Percentiles rank a stretch among this genome's conserved stretches.
Conservation (phyloP, 208 protist species). For the Acanthamoeba healyi region DNA sequence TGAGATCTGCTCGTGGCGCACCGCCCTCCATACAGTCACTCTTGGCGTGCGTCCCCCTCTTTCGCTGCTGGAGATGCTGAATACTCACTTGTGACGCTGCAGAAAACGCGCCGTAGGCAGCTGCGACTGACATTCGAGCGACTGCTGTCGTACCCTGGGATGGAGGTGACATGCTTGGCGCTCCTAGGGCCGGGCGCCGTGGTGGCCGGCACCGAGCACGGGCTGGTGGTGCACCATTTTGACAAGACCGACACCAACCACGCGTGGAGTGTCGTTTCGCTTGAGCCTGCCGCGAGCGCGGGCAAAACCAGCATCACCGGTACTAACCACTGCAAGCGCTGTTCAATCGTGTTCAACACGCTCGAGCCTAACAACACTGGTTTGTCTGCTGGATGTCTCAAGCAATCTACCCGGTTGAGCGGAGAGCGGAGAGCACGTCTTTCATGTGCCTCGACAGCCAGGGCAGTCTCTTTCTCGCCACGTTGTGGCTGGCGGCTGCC, state of each 20-base stretch:
- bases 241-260: constrained; percentile 46
- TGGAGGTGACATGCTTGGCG: constrained; percentile 47
- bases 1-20: constrained; percentile 14
- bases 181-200: not conserved
- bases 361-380: not conserved
- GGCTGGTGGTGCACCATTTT: constrained; percentile 6
- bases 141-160: constrained; percentile 27
- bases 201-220: constrained; percentile 41
- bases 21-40: not conserved
- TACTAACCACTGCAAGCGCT: not conserved
- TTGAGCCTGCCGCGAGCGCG: not conserved
- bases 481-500: not conserved
- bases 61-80: not conserved
- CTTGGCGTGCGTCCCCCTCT: not conserved
- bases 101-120: constrained; percentile 11
- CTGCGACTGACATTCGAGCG: constrained; percentile 50
- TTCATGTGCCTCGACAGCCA: constrained; percentile 32
- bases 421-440: not conserved
- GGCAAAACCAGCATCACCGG: not conserved
- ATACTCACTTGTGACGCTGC: not conserved
- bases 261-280: constrained; percentile 5
- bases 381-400: not conserved
- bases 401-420: constrained; percentile 7
- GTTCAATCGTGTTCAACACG: not conserved
- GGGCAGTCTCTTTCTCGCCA: constrained; percentile 8